Evolutionary conservation across 129 eudicot genomes (phyloP), one percentile per base, ranked within the genome.

Genomic region (Flaveria robusta): DNA sequence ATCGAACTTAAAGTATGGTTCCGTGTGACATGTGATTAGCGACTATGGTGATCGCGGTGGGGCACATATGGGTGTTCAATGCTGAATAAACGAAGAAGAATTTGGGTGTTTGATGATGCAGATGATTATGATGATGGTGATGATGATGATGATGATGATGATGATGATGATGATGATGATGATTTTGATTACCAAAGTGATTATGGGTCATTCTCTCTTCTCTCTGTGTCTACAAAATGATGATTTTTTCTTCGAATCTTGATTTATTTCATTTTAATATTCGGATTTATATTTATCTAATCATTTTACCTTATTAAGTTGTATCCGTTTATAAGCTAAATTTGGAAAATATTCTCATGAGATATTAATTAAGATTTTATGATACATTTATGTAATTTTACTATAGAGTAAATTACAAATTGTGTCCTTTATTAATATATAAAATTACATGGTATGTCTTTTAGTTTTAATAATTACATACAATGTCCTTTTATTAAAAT

Each of bases 31-130:
- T 68, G 29, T 45, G 69, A 78, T 58, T 42, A 51, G 29, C 56
- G 74, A 52, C 52, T 22, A 42, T 29, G 51, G 64, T 15, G 71
- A 46, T 78, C 70, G 42, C 42, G 71, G 82, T 78, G 76, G 70
- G 76, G 64, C 4, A 70, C 26, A 24, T 20, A 62, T 18, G 27
- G 47, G 11, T 42, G 70, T 64, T 14, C 16, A 22, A 41, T 49
- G 42, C 54, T 56, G 23, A 68, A 69, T 77, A 42, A 68, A 54
- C 42, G 81, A 37, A 67, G 70, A 55, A 15, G 50, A 64, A 75
- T 18, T 47, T 77, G 81, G 37, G 37, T 31, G 37, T 31, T 31
- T 31, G 37, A 31, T 5, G 37, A 29, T n/a, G n/a, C n/a, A n/a
- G n/a, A n/a, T n/a, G n/a, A n/a, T n/a, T n/a, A 49, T 65, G 20